These are phyloP conservation scores for Cyberlindnera meyerae DNA, from an alignment of 805 yeast species.

Conservation along the genomic window DNA sequence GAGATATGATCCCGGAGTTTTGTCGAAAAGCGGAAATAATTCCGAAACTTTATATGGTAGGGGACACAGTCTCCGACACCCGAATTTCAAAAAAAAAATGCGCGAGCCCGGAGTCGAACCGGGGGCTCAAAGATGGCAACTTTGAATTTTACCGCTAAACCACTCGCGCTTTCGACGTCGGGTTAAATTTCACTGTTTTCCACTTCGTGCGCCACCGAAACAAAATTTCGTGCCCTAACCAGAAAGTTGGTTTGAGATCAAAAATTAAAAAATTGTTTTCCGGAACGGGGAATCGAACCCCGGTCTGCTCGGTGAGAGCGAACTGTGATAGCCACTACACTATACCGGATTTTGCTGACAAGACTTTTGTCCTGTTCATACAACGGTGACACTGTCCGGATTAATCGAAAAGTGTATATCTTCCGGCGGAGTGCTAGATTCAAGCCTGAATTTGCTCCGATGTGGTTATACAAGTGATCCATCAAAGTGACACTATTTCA, in stretches of 20 bases:
- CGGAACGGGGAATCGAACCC: slow-evolving; percentile 33
- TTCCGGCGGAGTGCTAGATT: too few species aligned
- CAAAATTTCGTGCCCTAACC: too few species aligned
- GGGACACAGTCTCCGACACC: background rate
- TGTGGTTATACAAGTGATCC: too few species aligned
- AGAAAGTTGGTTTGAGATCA: too few species aligned
- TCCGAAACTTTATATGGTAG: background rate
- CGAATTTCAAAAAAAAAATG: slow-evolving; percentile 28
- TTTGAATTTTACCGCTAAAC: slow-evolving; percentile 54
- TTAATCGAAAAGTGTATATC: too few species aligned
- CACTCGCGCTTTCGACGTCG: slow-evolving; percentile 36
- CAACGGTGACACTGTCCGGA: too few species aligned
- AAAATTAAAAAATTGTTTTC: slow-evolving; percentile 12
- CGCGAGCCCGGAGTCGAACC: slow-evolving; percentile 58
- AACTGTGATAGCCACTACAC: slow-evolving; percentile 32
- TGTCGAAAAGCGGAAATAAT: background rate
- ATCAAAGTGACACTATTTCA: too few species aligned
- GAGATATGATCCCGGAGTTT: too few species aligned
- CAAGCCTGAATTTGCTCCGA: too few species aligned
- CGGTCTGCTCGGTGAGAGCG: slow-evolving; percentile 32
- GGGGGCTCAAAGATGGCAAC: slow-evolving; percentile 57
- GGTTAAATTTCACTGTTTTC: too few species aligned
- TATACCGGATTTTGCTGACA: slow-evolving; percentile 28
- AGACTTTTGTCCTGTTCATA: too few species aligned
- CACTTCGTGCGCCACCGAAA: too few species aligned